Conservation (phyloP, 2,329 filamentous ascomycete genomes). For the Pseudocercospora fijiensis region DNA sequence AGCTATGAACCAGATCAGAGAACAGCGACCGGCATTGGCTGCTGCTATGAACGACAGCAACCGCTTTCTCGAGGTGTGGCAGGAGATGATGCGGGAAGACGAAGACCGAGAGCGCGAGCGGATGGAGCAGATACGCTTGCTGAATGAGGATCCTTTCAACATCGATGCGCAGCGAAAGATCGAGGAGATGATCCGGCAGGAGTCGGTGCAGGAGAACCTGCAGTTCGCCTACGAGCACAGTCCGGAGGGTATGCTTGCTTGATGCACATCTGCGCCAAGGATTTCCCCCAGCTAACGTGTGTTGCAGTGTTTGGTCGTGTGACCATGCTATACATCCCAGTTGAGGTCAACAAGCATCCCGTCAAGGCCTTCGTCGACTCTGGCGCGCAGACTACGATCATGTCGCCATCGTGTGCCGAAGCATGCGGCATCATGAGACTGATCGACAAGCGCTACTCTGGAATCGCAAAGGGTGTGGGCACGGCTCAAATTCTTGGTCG, state of each 20-base stretch:
- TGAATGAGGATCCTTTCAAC: slow-evolving; percentile 95
- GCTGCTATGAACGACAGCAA: slow-evolving; percentile 71
- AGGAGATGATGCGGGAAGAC: slow-evolving; percentile 67
- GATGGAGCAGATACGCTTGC: slow-evolving; percentile 74
- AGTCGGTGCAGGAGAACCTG: slow-evolving; percentile 90
- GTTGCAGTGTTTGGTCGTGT: slow-evolving; percentile 82
- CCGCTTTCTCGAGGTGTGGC: slow-evolving; percentile 72
- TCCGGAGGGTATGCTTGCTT: slow-evolving; percentile 73
- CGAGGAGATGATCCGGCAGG: slow-evolving; percentile 94
- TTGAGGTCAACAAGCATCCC: slow-evolving; percentile 87
- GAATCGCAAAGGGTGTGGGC: slow-evolving; percentile 88
- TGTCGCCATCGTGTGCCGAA: slow-evolving; percentile 91
- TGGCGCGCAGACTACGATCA: slow-evolving; percentile 95
- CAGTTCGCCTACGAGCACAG: slow-evolving; percentile 97
- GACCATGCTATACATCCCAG: slow-evolving; percentile 93
- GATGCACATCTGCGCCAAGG: slow-evolving; percentile 8
- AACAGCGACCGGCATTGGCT: slow-evolving; percentile 73
- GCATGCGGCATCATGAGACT: slow-evolving; percentile 94
- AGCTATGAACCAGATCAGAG: slow-evolving; percentile 67
- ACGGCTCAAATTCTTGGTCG: slow-evolving; percentile 92
- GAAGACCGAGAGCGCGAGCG: slow-evolving; percentile 72
- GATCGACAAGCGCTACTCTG: slow-evolving; percentile 87
- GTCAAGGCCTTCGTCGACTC: slow-evolving; percentile 98
- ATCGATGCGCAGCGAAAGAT: slow-evolving; percentile 87
- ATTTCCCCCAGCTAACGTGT: slow-evolving; percentile 12